Base-by-base conservation (phyloP, 1,284 basidiomycete species). In the Xerocomus alliaceus region DNA sequence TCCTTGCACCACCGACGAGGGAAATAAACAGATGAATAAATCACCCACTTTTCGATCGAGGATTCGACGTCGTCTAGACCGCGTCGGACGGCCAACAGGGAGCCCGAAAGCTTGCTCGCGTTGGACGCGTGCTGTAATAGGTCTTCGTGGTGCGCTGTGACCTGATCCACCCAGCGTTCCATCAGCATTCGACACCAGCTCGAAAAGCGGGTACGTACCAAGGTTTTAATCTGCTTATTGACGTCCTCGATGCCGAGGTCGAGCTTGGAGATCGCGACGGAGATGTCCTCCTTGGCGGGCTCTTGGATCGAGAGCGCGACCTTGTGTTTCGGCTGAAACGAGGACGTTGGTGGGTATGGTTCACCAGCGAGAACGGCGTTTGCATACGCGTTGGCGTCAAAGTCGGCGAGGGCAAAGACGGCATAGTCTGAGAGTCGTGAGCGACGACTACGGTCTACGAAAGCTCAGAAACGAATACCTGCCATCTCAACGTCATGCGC, bases 351-450 rank as follows among this genome's bases (percentile, higher is more conserved):
- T 50, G 86, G 84, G 71, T 95, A 94, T 0, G 86, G 75, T 66
- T 93, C 89, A 29, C 92, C 91, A 13, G 93, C 88, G 26, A 97
- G 83, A 55, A 95, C 85, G 22, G 93, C 88, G 74, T 94, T 95
- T 7, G 94, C 94, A 73, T 95, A 96, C 56, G 92, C 89, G 73
- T 93, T 91, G 20, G 93, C 84, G 73, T 95, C 90, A 75, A 97
- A 97, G 45, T 87, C 81, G 9, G 87, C 76, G 54, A 75, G 78
- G 26, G 88, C 81, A 69, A 94, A 94, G 45, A 87, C 81, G n/a
- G 85, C 71, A 71, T 91, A 90, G 63, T 92, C 89, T 86, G 32
- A 11, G 7, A 13, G 22, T 24, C 18, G 41, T 65, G 45, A 66
- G 56, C 26, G 31, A 48, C 31, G 29, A 47, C 5, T 26, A 29